These are phyloP conservation scores for Plasmopara halstedii DNA, from an alignment of 352 stramenopile species.

Conservation along the genomic window DNA sequence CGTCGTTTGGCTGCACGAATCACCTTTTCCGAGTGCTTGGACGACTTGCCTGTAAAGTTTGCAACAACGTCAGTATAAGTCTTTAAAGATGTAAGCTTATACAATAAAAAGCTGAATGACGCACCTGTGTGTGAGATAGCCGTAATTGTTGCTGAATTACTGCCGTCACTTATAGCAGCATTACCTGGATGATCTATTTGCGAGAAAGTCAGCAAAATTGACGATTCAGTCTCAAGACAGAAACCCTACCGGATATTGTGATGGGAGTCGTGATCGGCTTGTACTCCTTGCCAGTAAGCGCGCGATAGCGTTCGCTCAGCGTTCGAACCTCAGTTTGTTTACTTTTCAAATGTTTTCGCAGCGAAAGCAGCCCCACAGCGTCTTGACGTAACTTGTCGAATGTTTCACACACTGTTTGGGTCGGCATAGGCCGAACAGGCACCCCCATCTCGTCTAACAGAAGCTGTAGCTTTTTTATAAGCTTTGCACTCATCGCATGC, in stretches of 20 bases:
- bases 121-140: constrained; percentile 23
- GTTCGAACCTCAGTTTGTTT: constrained; percentile 46
- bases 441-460: constrained; percentile 60
- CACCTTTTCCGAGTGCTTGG: constrained; percentile 50
- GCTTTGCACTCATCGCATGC: constrained; percentile 46
- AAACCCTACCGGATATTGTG: constrained; percentile 25
- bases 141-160: constrained; percentile 3
- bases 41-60: constrained; percentile 32
- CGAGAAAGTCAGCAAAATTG: background rate
- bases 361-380: constrained; percentile 41
- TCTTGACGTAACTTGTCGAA: constrained; percentile 57
- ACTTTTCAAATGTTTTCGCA: constrained; percentile 51
- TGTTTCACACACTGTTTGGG: constrained; percentile 50
- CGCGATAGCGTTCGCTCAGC: constrained; percentile 45
- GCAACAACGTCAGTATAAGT: background rate
- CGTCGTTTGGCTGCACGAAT: constrained; percentile 39
- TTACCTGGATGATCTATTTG: constrained; percentile 30
- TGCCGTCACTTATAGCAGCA: constrained; percentile 3
- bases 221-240: background rate
- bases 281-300: constrained; percentile 45
- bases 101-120: background rate
- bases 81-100: background rate
- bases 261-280: constrained; percentile 34
- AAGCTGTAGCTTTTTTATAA: constrained; percentile 62
- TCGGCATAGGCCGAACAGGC: constrained; percentile 61